Evolutionary conservation across 2,329 filamentous ascomycete genomes (phyloP), one percentile per base, ranked within the genome.

Genomic region (Colletotrichum graminicola): DNA sequence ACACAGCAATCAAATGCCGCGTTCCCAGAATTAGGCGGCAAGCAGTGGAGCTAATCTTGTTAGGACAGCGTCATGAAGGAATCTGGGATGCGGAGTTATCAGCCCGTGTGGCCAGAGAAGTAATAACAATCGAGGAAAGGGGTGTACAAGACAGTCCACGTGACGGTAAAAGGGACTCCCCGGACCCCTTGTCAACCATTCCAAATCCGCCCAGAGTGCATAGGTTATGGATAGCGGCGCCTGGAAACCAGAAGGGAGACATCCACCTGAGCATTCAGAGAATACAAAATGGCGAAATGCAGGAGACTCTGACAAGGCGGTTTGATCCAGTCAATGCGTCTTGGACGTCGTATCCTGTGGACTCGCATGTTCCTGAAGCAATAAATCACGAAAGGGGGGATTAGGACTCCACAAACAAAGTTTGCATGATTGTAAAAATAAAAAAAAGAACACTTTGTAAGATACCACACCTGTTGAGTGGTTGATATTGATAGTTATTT

Each of bases 1-100:
- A 80, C 70, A 75, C 80, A 2, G 85, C 83, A 0, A 66, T 84
- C 4, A 87, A 87, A 71, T 88, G 86, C 52, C 83, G 86, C 0
- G 76, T 81, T 2, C 81, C 79, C 51, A 75, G 76, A 5, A 75
- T 87, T 11, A 80, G 86, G 45, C 70, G 78, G 0, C 81, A 83
- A 45, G 83, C 83, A 0, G 73, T 83, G 1, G 73, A 69, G 3
- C 68, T 84, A 0, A 73, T 85, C 0, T 75, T 75, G 23, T 71
- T 72, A 1, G 67, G 74, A 1, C 73, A 75, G 2, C 79, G 83
- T 52, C 77, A 79, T 26, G 83, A 85, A 74, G 82, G 81, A 0
- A 78, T 85, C 5, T 86, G 84, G 83, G 81, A 84, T 74, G 68
- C 79, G 1, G 75, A 64, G 3, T 63, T 81, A 6, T 74, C 76